Evolutionary conservation across 805 yeast species (phyloP).

Genomic region (Yarrowia sp.): DNA sequence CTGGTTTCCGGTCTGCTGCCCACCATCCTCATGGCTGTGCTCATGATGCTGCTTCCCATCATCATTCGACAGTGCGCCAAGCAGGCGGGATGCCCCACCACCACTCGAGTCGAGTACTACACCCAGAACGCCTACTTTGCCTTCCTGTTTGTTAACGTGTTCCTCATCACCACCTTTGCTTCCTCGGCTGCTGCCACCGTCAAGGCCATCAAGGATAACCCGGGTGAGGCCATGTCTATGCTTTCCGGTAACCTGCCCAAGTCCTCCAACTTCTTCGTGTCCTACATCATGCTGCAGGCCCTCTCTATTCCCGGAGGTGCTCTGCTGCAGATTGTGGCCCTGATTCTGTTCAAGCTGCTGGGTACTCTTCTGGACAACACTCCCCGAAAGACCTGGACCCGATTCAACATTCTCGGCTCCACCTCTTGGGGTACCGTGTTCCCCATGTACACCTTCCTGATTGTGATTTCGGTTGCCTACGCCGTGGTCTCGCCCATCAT

Average conservation of each 20-base stretch:
- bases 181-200: conserved; percentile 83
- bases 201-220: conserved; percentile 73
- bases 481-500: conserved; percentile 87
- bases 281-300: conserved; percentile 83
- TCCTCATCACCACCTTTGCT: conserved; percentile 80
- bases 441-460: conserved; percentile 77
- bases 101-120: conserved; percentile 75
- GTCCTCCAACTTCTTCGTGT: conserved; percentile 88
- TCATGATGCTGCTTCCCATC: conserved; percentile 88
- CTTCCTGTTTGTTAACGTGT: conserved; percentile 89
- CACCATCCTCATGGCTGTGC: conserved; percentile 74
- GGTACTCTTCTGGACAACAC: conserved; percentile 79
- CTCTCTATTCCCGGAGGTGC: conserved; percentile 77
- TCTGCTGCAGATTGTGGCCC: conserved; percentile 74
- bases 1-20: conserved; percentile 88
- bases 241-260: conserved; percentile 82
- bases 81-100: conserved; percentile 72
- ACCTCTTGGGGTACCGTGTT: conserved; percentile 84
- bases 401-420: conserved; percentile 66
- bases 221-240: conserved; percentile 72
- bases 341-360: conserved; percentile 73
- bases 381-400: conserved; percentile 90
- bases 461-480: conserved; percentile 75
- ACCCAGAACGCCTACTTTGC: conserved; percentile 90
- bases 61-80: conserved; percentile 79